Evolutionary conservation across 495 filamentous ascomycete genomes (phyloP).

Genomic region (Hypoxylon lenormandii): DNA sequence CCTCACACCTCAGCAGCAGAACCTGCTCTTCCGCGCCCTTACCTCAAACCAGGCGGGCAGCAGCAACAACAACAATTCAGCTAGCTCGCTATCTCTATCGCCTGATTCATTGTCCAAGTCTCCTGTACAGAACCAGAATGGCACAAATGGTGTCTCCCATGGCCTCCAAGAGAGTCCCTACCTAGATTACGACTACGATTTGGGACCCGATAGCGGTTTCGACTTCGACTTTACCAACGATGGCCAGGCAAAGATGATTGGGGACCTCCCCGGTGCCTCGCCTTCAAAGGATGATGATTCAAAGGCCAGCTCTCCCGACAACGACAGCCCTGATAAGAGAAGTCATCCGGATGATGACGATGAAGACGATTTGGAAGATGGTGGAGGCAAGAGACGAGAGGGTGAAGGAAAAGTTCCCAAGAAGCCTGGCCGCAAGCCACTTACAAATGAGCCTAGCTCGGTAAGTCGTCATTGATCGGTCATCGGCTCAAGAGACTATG

Average conservation of each 20-base stretch:
- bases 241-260: slow-evolving; percentile 78
- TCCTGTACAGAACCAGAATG: slow-evolving; percentile 56
- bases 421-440: slow-evolving; percentile 95
- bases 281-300: slow-evolving; percentile 50
- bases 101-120: slow-evolving; percentile 67
- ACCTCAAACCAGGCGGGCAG: slow-evolving; percentile 74
- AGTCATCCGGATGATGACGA: slow-evolving; percentile 77
- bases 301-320: slow-evolving; percentile 69
- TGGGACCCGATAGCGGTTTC: slow-evolving; percentile 63
- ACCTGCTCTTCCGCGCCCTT: slow-evolving; percentile 86
- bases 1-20: slow-evolving; percentile 87
- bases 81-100: slow-evolving; percentile 61
- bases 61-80: slow-evolving; percentile 49
- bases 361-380: slow-evolving; percentile 71
- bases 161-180: slow-evolving; percentile 79
- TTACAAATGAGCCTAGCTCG: slow-evolving; percentile 94
- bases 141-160: slow-evolving; percentile 49
- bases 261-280: slow-evolving; percentile 72
- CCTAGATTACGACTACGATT: slow-evolving; percentile 79
- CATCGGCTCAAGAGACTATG: slow-evolving; percentile 2
- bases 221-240: slow-evolving; percentile 76
- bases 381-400: slow-evolving; percentile 82
- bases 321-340: slow-evolving; percentile 83
- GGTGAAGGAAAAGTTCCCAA: slow-evolving; percentile 80
- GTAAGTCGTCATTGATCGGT: slow-evolving; percentile 67